Percentiles rank a stretch among this genome's conserved stretches.
These are phyloP conservation scores for Aspergillus avenaceus DNA, from an alignment of 495 filamentous ascomycete species.

Conservation along the genomic window DNA sequence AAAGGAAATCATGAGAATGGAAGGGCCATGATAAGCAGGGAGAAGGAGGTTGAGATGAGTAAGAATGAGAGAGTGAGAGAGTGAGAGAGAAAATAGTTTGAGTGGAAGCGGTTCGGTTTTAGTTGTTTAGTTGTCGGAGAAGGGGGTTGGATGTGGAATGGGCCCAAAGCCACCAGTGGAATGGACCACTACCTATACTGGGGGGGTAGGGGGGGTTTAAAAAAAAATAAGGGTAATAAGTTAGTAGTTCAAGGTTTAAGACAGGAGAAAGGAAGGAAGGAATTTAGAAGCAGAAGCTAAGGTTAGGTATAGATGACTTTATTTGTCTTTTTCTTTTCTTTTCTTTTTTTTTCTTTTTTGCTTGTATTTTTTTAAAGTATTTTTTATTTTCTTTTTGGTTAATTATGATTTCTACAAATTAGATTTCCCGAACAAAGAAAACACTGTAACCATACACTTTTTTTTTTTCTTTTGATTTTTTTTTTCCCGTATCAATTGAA, in stretches of 20 bases:
- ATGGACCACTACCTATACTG: neutral
- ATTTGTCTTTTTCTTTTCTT: neutral
- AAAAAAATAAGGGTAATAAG: constrained; percentile 1
- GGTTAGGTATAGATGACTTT: neutral
- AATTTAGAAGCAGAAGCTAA: neutral
- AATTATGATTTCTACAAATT: too few relatives aligned
- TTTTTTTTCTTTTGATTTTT: too few relatives aligned
- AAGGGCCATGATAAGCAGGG: constrained; percentile 17
- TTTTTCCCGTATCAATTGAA: neutral
- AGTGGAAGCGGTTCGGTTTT: constrained; percentile 4
- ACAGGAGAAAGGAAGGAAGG: neutral
- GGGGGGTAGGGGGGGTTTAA: neutral
- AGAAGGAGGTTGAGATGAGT: neutral
- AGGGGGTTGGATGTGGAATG: neutral
- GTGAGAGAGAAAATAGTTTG: neutral
- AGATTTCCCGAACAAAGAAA: too few relatives aligned
- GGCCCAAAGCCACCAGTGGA: constrained; percentile 11
- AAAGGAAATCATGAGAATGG: neutral
- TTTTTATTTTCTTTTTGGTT: too few relatives aligned
- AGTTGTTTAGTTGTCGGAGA: constrained; percentile 5
- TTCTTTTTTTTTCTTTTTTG: neutral
- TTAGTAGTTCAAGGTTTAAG: too few relatives aligned
- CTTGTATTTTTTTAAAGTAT: neutral
- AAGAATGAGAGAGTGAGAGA: neutral
- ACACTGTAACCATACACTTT: too few relatives aligned